Evolutionary conservation across 202 grass and related monocot species (phyloP), one percentile per base, ranked within the genome.

Genomic region (Carex arenaria): DNA sequence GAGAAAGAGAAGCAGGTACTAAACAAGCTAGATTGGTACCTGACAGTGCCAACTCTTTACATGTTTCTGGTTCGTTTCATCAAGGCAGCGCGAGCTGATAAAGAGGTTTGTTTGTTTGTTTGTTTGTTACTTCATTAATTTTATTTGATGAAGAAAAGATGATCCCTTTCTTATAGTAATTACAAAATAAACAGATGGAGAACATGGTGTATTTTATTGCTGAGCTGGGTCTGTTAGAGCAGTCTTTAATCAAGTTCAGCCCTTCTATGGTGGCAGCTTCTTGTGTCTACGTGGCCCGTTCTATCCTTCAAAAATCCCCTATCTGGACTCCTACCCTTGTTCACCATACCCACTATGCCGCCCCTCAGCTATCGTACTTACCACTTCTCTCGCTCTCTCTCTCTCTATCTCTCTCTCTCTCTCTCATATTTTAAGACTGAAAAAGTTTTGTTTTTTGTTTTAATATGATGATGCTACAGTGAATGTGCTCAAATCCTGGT

Each of bases 1-100:
- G 69, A 14, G 5, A 89, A 88, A 64, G 94, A 97, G 86, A 97
- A 97, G 80, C 30, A 31, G 42, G 89, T 97, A 40, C 51, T 97
- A 59, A 97, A 97, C 75, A 90, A 69, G 71, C 40, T 97, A 55
- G 85, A 89, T 6, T 97, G 94, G 91, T 93, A 94, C 52, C 85
- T 97, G 1, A 97, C 91, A 0, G 79, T 97, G 12, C 94, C 91
- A 8, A 97, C 94, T 0, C 63, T 65, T 4, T 97, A 97, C 31
- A 90, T 93, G 65, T 97, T 97, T 90, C 91, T 97, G 5, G 75
- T 88, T 5, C 80, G 94, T 53, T 97, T 97, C 49, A 61, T 88
- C 22, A 95, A 98, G 34, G 91, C 92, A 19, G 86, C 91, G 1
- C 62, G 74, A 30, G 64, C 80, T 28, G 91, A 98, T 64, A 90